Base-by-base conservation (phyloP, 2,329 filamentous ascomycete genomes). In the Fusarium abutilonis region DNA sequence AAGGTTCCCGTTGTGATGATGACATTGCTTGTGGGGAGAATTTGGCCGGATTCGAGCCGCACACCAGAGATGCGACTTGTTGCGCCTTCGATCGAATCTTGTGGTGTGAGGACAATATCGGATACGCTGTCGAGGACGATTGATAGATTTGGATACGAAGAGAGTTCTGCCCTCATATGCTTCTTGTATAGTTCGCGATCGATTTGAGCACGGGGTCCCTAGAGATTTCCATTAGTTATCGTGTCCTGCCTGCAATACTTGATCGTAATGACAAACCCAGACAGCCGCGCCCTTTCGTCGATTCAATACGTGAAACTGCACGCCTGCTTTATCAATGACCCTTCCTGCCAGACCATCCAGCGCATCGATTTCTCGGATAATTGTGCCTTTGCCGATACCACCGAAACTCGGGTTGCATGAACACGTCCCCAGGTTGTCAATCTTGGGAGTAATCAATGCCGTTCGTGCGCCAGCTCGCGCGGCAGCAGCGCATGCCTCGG, bases 1-100 rank as follows among this genome's bases (percentile, higher is more conserved):
- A 99, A 99, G 0, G 95, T 99, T 1, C 95, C 95, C 0, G 95
- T 99, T 0, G 95, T 98, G 67, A 99, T 97, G 21, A 99, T 86
- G 32, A 98, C 93, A 60, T 89, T 88, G 42, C 83, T 86, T 1
- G 94, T 91, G 2, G 88, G 84, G 63, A 99, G 85, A 14, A 96
- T 80, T 73, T 96, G 89, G 28, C 95, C 95, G 42, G 91, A 92
- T 74, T 97, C 94, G 31, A 99, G 80, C 56, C 91, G 83, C 11
- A 99, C 89, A 1, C 95, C 95, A 1, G 88, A 89, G 57, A 97
- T 96, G 73, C 84, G 91, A 47, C 89, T 89, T 73, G 87, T 84
- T 4, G 81, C 76, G 32, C 82, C 61, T 74, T 77, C 68, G 9
- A 56, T 40, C 5, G 70, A 56, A 8, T 60, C 59, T 43, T 81